A percentile compares a stretch with the other conserved stretches of the same genome.
Evolutionary conservation across 2,329 filamentous ascomycete genomes (phyloP).

Genomic region (Xylariaceae sp.): DNA sequence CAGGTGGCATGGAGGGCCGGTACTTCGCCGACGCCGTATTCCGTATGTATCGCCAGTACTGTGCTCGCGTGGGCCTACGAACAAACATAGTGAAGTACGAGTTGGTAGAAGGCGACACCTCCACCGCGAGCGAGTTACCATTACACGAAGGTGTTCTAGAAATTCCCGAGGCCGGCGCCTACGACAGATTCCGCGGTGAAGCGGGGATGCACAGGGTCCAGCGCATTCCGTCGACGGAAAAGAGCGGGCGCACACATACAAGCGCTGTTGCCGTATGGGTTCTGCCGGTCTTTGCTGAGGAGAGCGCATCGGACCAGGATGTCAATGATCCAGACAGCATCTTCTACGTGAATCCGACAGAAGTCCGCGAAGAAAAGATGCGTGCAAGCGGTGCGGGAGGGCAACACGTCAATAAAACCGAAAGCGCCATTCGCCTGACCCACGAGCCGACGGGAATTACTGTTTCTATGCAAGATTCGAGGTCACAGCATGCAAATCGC

Average conservation of each 20-base stretch:
- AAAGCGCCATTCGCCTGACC: constrained; percentile 89
- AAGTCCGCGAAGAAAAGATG: constrained; percentile 86
- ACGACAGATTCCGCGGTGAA: constrained; percentile 77
- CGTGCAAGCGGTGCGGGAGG: constrained; percentile 86
- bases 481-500: constrained; percentile 86
- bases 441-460: constrained; percentile 82
- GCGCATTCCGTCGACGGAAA: constrained; percentile 86
- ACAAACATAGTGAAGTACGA: constrained; percentile 75
- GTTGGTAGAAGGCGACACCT: constrained; percentile 57
- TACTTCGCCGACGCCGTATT: constrained; percentile 85
- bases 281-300: constrained; percentile 70
- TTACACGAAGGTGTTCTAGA: constrained; percentile 87
- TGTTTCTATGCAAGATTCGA: constrained; percentile 87
- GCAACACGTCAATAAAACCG: constrained; percentile 98
- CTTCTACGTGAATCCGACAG: constrained; percentile 81
- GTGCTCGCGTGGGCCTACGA: constrained; percentile 62
- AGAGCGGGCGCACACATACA: constrained; percentile 86
- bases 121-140: constrained; percentile 58
- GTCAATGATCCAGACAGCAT: constrained; percentile 83
- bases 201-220: constrained; percentile 95
- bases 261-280: constrained; percentile 91
- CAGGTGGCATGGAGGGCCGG: constrained; percentile 84
- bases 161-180: constrained; percentile 70
- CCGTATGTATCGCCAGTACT: constrained; percentile 84
- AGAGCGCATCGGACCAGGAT: constrained; percentile 51